Percentiles rank a stretch among this genome's conserved stretches.
These are phyloP conservation scores for Stemphylium lycopersici DNA, from an alignment of 2,329 filamentous ascomycete genomes.

Conservation along the genomic window DNA sequence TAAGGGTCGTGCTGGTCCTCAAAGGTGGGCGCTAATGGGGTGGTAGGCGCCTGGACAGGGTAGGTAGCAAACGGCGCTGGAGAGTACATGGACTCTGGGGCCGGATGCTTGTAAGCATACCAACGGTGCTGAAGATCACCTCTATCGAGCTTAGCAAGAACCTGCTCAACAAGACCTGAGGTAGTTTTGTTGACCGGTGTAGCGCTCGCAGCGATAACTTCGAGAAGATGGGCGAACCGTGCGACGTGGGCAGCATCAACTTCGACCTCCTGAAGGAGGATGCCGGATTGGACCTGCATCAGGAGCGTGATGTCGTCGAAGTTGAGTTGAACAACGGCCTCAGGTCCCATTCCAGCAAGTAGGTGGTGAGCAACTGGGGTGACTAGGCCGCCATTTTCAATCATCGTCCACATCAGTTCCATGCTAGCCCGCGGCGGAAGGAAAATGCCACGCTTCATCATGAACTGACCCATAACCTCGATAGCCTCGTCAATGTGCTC, in stretches of 20 bases:
- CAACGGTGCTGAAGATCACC: slow-evolving; percentile 59
- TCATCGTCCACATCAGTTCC: slow-evolving; percentile 67
- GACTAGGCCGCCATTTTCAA: slow-evolving; percentile 68
- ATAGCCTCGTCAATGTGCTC: slow-evolving; percentile 89
- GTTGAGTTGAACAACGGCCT: slow-evolving; percentile 63
- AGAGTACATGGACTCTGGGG: slow-evolving; percentile 50
- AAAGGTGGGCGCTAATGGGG: slow-evolving; percentile 64
- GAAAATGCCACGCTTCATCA: slow-evolving; percentile 59
- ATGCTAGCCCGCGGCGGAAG: slow-evolving; percentile 62
- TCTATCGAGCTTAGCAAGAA: slow-evolving; percentile 60
- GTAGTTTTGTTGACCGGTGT: slow-evolving; percentile 63
- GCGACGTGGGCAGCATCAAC: slow-evolving; percentile 64
- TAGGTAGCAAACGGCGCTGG: slow-evolving; percentile 60
- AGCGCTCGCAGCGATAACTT: slow-evolving; percentile 60
- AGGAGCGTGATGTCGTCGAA: slow-evolving; percentile 62
- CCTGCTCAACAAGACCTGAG: slow-evolving; percentile 63
- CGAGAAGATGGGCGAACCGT: slow-evolving; percentile 67
- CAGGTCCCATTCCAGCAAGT: slow-evolving; percentile 65
- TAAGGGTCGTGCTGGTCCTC: slow-evolving; percentile 93
- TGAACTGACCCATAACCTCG: slow-evolving; percentile 68
- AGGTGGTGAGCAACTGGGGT: slow-evolving; percentile 65
- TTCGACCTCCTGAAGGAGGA: slow-evolving; percentile 54
- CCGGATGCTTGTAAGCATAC: slow-evolving; percentile 63
- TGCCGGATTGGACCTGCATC: slow-evolving; percentile 64
- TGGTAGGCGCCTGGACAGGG: slow-evolving; percentile 53